These are phyloP conservation scores for Euphorbia tirucalli DNA, from an alignment of 345 rosid species.

Conservation along the genomic window DNA sequence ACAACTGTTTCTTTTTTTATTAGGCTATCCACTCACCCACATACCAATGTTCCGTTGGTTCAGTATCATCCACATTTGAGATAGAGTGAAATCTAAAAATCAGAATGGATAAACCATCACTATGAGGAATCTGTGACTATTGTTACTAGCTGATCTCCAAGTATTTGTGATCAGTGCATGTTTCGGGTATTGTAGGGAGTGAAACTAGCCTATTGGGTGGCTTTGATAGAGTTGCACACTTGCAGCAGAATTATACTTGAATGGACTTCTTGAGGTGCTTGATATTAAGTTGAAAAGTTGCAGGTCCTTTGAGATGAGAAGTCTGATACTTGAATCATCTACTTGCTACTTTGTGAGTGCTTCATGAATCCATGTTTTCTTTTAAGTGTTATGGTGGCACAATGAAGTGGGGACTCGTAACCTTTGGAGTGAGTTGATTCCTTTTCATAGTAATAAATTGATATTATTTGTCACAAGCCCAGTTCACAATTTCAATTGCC, in stretches of 20 bases:
- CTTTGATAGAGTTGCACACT: background rate
- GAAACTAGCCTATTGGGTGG: background rate
- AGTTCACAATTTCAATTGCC: background rate
- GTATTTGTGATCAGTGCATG: background rate
- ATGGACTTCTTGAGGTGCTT: background rate
- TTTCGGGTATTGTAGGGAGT: background rate
- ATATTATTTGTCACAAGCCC: background rate
- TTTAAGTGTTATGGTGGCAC: background rate
- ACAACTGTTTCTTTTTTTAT: background rate
- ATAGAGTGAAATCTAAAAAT: background rate
- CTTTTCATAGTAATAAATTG: background rate
- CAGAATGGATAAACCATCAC: background rate
- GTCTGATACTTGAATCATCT: background rate
- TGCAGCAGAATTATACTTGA: background rate
- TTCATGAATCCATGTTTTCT: background rate
- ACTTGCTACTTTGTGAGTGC: background rate
- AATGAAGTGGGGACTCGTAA: background rate
- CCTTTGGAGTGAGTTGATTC: background rate
- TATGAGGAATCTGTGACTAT: background rate
- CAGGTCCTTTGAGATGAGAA: background rate
- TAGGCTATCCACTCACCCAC: background rate
- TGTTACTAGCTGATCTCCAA: background rate
- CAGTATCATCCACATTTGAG: background rate
- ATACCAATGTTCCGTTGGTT: background rate
- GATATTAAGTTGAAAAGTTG: background rate